Conservation (phyloP, 257 asterid species). For the Marsdenia floribunda region DNA sequence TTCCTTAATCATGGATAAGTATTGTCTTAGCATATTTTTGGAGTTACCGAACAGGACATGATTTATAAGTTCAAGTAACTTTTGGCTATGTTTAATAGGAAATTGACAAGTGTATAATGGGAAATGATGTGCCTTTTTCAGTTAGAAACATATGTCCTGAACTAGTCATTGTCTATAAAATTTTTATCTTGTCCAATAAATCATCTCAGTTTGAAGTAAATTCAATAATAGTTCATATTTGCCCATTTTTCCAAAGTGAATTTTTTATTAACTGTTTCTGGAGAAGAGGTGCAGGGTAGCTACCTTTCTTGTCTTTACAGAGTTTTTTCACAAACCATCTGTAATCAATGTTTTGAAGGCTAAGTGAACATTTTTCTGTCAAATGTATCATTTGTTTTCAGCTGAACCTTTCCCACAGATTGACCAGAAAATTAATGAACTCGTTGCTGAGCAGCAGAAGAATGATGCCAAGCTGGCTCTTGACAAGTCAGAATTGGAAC, state of each 20-base stretch:
- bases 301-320: neutral
- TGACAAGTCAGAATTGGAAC: constrained; percentile 79
- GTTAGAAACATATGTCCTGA: neutral
- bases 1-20: neutral
- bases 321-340: neutral
- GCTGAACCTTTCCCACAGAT: constrained; percentile 68
- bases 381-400: constrained; percentile 35
- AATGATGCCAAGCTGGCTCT: constrained; percentile 95
- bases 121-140: neutral
- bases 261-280: neutral
- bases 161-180: neutral
- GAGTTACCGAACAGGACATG: neutral
- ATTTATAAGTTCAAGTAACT: neutral
- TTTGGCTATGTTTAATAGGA: neutral
- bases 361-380: neutral
- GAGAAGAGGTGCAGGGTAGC: neutral
- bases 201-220: neutral
- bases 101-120: neutral
- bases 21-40: neutral
- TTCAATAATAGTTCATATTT: neutral
- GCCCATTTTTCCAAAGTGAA: no score
- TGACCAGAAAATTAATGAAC: constrained; percentile 85
- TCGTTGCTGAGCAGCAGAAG: constrained; percentile 94
- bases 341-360: neutral
- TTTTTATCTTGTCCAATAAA: neutral